Evolutionary conservation across 2,329 filamentous ascomycete species (phyloP).

Genomic region (Cordyceps militaris): DNA sequence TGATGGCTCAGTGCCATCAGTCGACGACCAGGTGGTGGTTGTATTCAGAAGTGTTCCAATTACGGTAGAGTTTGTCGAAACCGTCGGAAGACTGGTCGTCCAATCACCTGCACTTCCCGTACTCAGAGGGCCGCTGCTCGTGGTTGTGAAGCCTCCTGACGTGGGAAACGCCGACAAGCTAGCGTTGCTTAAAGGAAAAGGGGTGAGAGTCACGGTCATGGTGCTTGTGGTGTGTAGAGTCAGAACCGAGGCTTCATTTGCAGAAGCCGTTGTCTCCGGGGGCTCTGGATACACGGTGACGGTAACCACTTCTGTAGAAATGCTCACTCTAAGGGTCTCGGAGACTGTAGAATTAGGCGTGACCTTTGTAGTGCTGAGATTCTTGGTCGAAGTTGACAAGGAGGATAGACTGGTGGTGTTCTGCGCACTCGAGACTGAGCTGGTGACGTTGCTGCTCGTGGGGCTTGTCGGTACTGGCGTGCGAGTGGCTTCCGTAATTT

Average conservation of each 20-base stretch:
- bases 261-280: not conserved
- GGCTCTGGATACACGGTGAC: slow-evolving; percentile 7
- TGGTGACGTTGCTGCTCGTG: not conserved
- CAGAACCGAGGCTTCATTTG: not conserved
- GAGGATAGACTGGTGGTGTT: not conserved
- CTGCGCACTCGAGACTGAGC: not conserved
- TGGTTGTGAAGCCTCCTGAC: not conserved
- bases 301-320: slow-evolving; percentile 4
- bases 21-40: not conserved
- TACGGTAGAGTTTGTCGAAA: not conserved
- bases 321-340: not conserved
- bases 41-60: not conserved
- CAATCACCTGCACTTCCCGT: not conserved
- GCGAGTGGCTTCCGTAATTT: not conserved
- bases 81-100: not conserved
- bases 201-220: not conserved
- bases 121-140: not conserved
- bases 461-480: not conserved
- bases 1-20: not conserved
- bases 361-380: not conserved
- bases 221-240: not conserved
- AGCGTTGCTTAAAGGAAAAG: not conserved
- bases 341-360: not conserved
- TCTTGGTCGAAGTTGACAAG: not conserved
- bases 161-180: not conserved